These are phyloP conservation scores for Aplosporella prunicola DNA, from an alignment of 2,329 filamentous ascomycete species.

Conservation along the genomic window DNA sequence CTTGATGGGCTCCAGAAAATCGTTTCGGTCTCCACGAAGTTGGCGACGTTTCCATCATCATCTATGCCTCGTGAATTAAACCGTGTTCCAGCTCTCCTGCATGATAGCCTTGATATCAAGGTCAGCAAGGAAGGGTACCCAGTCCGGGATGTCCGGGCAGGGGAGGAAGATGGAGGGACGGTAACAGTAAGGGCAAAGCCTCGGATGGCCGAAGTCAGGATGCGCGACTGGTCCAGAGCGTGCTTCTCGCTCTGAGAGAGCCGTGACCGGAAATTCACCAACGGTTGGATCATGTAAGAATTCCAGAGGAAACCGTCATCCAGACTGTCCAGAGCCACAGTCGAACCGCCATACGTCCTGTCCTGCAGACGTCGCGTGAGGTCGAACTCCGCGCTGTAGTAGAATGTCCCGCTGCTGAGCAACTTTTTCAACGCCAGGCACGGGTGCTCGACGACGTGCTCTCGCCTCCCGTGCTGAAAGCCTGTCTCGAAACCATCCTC, in stretches of 20 bases:
- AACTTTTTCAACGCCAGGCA: constrained; percentile 87
- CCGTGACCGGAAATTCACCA: constrained; percentile 79
- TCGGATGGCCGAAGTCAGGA: constrained; percentile 86
- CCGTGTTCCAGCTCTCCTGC: constrained; percentile 79
- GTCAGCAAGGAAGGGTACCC: constrained; percentile 78
- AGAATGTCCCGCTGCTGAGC: constrained; percentile 86
- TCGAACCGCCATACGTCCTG: constrained; percentile 63
- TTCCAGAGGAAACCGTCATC: constrained; percentile 96
- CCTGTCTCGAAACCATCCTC: constrained; percentile 45
- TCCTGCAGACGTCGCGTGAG: constrained; percentile 89
- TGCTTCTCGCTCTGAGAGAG: constrained; percentile 65
- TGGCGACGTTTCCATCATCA: constrained; percentile 93
- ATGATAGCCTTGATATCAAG: constrained; percentile 84
- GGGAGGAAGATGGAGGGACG: constrained; percentile 67
- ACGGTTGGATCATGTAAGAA: constrained; percentile 91
- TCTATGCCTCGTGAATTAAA: constrained; percentile 98
- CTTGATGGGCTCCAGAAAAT: constrained; percentile 73
- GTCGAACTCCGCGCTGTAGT: constrained; percentile 98
- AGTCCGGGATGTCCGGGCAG: constrained; percentile 54
- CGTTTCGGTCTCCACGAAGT: constrained; percentile 97
- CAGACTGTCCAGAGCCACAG: constrained; percentile 85
- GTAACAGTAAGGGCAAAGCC: constrained; percentile 85
- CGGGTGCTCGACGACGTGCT: constrained; percentile 71
- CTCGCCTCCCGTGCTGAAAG: constrained; percentile 49
- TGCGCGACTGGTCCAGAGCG: constrained; percentile 74